Conservation (phyloP, 164 flowering plant genomes). For the Echeveria elegans region DNA sequence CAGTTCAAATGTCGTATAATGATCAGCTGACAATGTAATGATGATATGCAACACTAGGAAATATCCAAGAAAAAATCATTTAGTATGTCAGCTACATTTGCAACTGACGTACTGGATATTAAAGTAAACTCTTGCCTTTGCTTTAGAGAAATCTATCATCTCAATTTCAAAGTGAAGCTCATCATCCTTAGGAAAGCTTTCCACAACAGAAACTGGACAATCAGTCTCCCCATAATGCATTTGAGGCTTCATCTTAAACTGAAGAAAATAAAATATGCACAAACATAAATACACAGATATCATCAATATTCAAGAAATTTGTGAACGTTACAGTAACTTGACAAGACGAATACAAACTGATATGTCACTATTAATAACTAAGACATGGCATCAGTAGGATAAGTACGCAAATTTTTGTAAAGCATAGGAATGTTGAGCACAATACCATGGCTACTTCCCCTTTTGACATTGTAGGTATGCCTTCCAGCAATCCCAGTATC, state of each 20-base stretch:
- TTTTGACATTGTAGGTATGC: slow-evolving; percentile 84
- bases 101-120: not conserved
- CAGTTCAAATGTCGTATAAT: slow-evolving; percentile 8
- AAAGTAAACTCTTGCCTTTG: slow-evolving; percentile 49
- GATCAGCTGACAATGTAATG: not conserved
- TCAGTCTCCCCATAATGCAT: slow-evolving; percentile 88
- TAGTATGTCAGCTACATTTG: not conserved
- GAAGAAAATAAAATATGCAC: not conserved
- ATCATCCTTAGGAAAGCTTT: slow-evolving; percentile 70
- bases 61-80: not conserved
- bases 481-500: slow-evolving; percentile 81
- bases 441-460: slow-evolving; percentile 94
- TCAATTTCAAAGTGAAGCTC: slow-evolving; percentile 98
- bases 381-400: no score
- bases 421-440: not conserved
- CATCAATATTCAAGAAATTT: not conserved
- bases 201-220: slow-evolving; percentile 68
- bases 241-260: slow-evolving; percentile 73
- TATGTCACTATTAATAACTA: not conserved
- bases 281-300: not conserved
- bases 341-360: not conserved
- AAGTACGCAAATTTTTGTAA: no score
- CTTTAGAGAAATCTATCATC: slow-evolving; percentile 77
- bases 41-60: not conserved
- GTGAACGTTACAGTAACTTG: not conserved